phyloP scores from a whole-genome alignment of 345 rosid species.

The Raphanus sativus region DNA sequence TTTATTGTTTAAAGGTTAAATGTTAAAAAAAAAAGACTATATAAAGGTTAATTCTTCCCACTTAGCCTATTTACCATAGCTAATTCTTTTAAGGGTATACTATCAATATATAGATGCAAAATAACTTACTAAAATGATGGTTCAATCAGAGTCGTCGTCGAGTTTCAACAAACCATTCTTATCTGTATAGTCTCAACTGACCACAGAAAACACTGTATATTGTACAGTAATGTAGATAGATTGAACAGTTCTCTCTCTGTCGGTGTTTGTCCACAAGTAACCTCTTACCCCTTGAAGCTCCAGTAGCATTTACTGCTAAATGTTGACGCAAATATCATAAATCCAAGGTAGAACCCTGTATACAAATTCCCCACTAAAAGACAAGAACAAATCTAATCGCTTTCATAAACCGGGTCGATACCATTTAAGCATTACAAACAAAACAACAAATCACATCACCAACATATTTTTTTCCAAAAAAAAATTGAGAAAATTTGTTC shows the following conservation, averaged over 20 bases:
- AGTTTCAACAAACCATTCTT: slow-evolving; percentile 2
- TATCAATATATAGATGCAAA: slow-evolving; percentile 8
- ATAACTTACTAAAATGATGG: not conserved
- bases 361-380: slow-evolving; percentile 14
- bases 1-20: too few species aligned
- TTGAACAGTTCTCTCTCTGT: slow-evolving; percentile 24
- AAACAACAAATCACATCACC: slow-evolving; percentile 37
- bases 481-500: not conserved
- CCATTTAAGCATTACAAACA: slow-evolving; percentile 29
- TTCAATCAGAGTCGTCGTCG: not conserved
- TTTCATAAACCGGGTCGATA: slow-evolving; percentile 8
- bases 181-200: not conserved
- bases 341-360: slow-evolving; percentile 24
- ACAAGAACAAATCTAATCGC: slow-evolving; percentile 15
- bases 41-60: not conserved
- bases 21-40: not conserved
- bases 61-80: not conserved
- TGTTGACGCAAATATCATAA: slow-evolving; percentile 2
- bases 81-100: not conserved
- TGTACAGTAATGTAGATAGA: not conserved
- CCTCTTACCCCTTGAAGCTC: slow-evolving; percentile 6
- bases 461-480: not conserved
- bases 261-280: slow-evolving; percentile 1
- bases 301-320: not conserved
- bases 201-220: not conserved